Base-by-base conservation (phyloP, 2,329 filamentous ascomycete genomes). In the Bipolaris victoriae region DNA sequence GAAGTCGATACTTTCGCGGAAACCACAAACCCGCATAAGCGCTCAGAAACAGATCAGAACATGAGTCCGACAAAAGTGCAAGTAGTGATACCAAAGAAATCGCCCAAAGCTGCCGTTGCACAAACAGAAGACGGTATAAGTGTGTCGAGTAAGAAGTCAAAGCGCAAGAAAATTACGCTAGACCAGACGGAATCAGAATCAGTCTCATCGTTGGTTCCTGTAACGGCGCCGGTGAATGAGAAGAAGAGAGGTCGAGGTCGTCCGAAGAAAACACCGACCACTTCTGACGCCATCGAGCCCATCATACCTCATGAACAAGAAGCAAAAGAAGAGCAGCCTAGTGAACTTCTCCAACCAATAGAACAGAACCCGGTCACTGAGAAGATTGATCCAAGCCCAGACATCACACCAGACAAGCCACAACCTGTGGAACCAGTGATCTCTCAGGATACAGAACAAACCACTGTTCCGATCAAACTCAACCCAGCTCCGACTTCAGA, bases 191-290 rank as follows among this genome's bases (percentile, higher is more conserved):
- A 69, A 37, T 26, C 37, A 4, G 50, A 59, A 15, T 18, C 47
- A 3, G 11, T 15, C 6, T 18, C 39, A 20, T 16, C 33, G 26
- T 10, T 22, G 5, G 10, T 24, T 11, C n/a, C 10, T 9, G 11
- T 49, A 16, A 26, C 56, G 3, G 54, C 60, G 22, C n/a, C 51
- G 9, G 43, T 41, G 7, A 53, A 54, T 3, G 64, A 62, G 45
- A 72, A 67, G 60, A 76, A 71, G 37, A 57, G 65, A 64, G 64
- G 69, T 26, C 68, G 75, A 45, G 72, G 74, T 44, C 67, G 73
- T 11, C 73, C 74, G 5, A 68, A 66, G 39, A 76, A 75, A 50
- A 60, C 43, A 26, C 20, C 40, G 11, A 58, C 62, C 16, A 11
- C 47, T 11, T 15, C n/a, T 35, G 1, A 44, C 10, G 26, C 61